Conservation (phyloP, 2,329 filamentous ascomycete species). For the Fusarium compactum region DNA sequence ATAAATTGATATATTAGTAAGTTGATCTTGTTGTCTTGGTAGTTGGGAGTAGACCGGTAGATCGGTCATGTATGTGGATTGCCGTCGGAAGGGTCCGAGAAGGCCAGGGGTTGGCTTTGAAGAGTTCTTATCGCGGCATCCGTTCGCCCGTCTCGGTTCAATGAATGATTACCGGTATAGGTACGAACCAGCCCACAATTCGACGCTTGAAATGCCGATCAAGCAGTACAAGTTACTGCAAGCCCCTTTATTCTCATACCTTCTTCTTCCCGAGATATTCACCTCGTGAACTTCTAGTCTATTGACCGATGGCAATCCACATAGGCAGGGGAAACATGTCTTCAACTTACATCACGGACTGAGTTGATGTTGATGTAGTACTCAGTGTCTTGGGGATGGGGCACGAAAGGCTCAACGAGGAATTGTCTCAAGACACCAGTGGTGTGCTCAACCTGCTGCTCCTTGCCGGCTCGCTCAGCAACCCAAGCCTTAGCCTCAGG, state of each 20-base stretch:
- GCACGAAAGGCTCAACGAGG: slow-evolving; percentile 98
- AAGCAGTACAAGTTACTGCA: slow-evolving; percentile 38
- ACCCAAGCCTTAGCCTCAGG: slow-evolving; percentile 94
- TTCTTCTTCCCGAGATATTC: neutral
- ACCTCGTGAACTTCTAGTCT: neutral
- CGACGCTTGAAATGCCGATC: slow-evolving; percentile 33
- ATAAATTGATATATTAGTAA: slow-evolving; percentile 46
- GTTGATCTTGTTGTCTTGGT: slow-evolving; percentile 1
- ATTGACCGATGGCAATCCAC: slow-evolving; percentile 9
- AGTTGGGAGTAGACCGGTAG: slow-evolving; percentile 12
- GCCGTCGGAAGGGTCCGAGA: slow-evolving; percentile 30
- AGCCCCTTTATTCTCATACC: slow-evolving; percentile 15
- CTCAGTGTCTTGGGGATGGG: slow-evolving; percentile 93
- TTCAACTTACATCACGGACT: slow-evolving; percentile 90
- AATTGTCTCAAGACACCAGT: slow-evolving; percentile 92
- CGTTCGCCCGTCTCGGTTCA: slow-evolving; percentile 54
- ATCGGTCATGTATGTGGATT: slow-evolving; percentile 21
- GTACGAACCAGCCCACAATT: slow-evolving; percentile 45
- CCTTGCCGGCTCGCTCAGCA: slow-evolving; percentile 89
- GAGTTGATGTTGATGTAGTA: slow-evolving; percentile 99
- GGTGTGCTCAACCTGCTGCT: slow-evolving; percentile 91
- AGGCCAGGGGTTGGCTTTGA: slow-evolving; percentile 37
- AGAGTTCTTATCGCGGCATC: slow-evolving; percentile 52
- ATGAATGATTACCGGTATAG: slow-evolving; percentile 44
- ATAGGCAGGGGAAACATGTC: slow-evolving; percentile 42